Evolutionary conservation across 1,284 basidiomycete species (phyloP).

Genomic region (Pseudozyma sp.): DNA sequence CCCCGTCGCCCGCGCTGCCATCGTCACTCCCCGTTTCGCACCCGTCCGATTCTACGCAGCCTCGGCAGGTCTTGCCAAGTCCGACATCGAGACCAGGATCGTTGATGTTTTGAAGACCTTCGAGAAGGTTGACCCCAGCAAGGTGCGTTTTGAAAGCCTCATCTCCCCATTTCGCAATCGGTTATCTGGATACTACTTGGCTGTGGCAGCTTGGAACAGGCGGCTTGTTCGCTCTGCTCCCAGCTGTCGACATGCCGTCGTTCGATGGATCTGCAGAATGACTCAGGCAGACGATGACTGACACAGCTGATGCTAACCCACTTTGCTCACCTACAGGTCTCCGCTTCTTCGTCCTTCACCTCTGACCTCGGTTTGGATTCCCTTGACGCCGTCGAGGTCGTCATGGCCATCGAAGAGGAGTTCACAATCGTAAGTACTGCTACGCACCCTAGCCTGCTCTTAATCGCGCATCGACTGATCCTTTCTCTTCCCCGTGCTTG

Average conservation of each 20-base stretch:
- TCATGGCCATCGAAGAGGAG: slow-evolving; percentile 99
- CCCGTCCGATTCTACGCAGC: slow-evolving; percentile 77
- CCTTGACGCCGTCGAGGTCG: slow-evolving; percentile 96
- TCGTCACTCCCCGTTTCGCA: slow-evolving; percentile 45
- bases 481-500: not conserved
- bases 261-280: too few relatives aligned
- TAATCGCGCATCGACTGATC: not conserved
- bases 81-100: slow-evolving; percentile 83
- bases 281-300: too few relatives aligned
- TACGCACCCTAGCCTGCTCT: not conserved
- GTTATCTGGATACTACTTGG: not conserved
- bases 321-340: slow-evolving; percentile 74
- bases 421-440: slow-evolving; percentile 67
- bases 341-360: slow-evolving; percentile 80
- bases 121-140: slow-evolving; percentile 89
- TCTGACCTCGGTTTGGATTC: slow-evolving; percentile 94
- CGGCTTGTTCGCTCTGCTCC: too few relatives aligned
- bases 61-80: slow-evolving; percentile 78
- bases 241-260: too few relatives aligned
- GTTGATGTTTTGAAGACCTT: slow-evolving; percentile 91
- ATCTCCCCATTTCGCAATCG: not conserved
- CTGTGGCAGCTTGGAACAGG: too few relatives aligned
- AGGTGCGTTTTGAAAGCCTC: slow-evolving; percentile 69
- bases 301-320: too few relatives aligned
- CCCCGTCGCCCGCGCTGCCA: slow-evolving; percentile 49